These are phyloP conservation scores for Apodospora peruviana DNA, from an alignment of 495 filamentous ascomycete species.

Conservation along the genomic window DNA sequence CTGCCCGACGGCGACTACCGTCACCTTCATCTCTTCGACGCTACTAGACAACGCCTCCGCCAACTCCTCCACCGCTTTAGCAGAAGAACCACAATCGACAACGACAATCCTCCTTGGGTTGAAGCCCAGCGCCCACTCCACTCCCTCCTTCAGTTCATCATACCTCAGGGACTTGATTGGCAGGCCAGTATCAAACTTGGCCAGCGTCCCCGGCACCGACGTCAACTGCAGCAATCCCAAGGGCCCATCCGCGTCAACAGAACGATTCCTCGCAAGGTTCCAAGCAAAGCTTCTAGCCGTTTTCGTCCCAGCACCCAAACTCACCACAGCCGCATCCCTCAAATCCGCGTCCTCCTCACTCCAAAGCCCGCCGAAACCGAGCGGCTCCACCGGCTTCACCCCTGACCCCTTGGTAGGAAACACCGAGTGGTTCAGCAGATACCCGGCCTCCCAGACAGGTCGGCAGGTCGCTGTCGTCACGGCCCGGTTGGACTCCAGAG, in stretches of 20 bases:
- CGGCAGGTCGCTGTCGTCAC: background rate
- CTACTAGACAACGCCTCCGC: background rate
- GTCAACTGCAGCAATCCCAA: background rate
- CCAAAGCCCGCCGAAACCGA: background rate
- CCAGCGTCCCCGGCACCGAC: background rate
- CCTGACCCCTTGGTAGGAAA: too few relatives aligned
- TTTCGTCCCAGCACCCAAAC: conserved; percentile 1
- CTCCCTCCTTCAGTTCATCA: background rate
- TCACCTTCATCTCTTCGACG: background rate
- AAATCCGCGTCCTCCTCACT: background rate
- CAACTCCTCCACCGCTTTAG: background rate
- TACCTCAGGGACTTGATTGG: background rate
- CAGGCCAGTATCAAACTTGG: background rate
- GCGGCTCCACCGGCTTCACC: background rate
- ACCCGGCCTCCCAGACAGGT: background rate
- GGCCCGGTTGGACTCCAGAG: too few relatives aligned
- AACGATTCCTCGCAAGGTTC: background rate
- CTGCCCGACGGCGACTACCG: background rate
- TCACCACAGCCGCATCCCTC: background rate
- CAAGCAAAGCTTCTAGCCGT: conserved; percentile 1
- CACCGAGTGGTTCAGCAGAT: background rate
- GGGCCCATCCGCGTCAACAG: background rate
- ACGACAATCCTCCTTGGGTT: background rate
- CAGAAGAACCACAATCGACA: conserved; percentile 6
- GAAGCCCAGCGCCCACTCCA: background rate